These are phyloP conservation scores for Apodospora peruviana DNA, from an alignment of 495 filamentous ascomycete genomes.

Conservation along the genomic window DNA sequence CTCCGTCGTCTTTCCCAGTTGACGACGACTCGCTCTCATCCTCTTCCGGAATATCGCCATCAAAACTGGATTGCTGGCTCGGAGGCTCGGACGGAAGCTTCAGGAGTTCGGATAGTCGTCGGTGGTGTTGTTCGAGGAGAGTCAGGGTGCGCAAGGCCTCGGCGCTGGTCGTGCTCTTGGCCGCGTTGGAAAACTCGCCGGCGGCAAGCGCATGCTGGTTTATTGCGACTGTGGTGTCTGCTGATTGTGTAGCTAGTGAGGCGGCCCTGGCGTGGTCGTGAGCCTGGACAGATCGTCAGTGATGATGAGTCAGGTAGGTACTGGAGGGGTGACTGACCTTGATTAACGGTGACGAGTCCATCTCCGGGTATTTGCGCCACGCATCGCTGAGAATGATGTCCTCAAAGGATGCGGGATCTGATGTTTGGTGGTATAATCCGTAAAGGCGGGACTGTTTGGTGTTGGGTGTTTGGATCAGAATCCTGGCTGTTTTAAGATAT, in stretches of 20 bases:
- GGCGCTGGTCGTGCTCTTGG: slow-evolving; percentile 63
- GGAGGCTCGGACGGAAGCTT: slow-evolving; percentile 62
- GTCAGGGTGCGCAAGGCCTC: slow-evolving; percentile 82
- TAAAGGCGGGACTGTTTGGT: background rate
- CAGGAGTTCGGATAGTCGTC: slow-evolving; percentile 68
- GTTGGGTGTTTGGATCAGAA: background rate
- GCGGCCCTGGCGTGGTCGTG: slow-evolving; percentile 84
- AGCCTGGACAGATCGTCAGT: slow-evolving; percentile 48
- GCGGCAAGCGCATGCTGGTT: slow-evolving; percentile 87
- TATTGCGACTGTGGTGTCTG: slow-evolving; percentile 72
- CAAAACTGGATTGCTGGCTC: slow-evolving; percentile 33
- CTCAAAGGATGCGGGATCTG: background rate
- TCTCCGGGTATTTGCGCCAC: slow-evolving; percentile 7
- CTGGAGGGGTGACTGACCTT: slow-evolving; percentile 21
- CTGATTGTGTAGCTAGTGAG: slow-evolving; percentile 63
- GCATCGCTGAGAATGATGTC: slow-evolving; percentile 1
- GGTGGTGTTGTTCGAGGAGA: slow-evolving; percentile 82
- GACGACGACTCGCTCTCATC: slow-evolving; percentile 32
- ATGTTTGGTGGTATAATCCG: background rate
- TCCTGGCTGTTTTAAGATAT: too few species aligned
- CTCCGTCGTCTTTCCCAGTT: slow-evolving; percentile 10
- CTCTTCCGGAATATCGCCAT: slow-evolving; percentile 29
- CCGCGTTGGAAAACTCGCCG: slow-evolving; percentile 79
- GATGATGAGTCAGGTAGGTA: slow-evolving; percentile 8
- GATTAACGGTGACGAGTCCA: slow-evolving; percentile 41